Conservation (phyloP, 1,139 yeast species). For the Blastobotrys serpentis region DNA sequence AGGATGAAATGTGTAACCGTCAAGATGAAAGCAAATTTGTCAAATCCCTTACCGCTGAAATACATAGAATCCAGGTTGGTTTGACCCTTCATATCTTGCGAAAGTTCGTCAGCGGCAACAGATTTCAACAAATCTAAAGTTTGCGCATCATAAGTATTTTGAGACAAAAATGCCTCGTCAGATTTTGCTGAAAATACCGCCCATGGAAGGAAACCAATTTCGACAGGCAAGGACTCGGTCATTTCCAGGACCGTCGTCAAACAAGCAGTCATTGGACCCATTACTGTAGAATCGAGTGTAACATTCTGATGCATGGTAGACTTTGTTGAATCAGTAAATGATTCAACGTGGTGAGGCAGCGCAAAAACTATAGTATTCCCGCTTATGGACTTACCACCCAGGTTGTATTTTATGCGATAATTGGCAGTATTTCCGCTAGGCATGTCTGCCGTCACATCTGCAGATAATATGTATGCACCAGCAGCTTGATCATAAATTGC, state of each 20-base stretch:
- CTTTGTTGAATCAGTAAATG: constrained; percentile 39
- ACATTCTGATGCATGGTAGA: constrained; percentile 46
- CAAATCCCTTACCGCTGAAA: constrained; percentile 66
- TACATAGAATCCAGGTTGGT: constrained; percentile 56
- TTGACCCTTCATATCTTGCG: constrained; percentile 54
- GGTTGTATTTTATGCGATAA: constrained; percentile 52
- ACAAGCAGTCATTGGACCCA: constrained; percentile 64
- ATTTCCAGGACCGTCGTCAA: constrained; percentile 51
- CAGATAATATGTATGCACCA: constrained; percentile 54
- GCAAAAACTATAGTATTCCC: constrained; percentile 62
- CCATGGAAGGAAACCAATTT: constrained; percentile 49
- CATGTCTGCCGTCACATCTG: constrained; percentile 42
- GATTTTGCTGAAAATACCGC: constrained; percentile 40
- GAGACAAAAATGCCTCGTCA: constrained; percentile 24
- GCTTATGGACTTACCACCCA: constrained; percentile 53
- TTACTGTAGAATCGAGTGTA: constrained; percentile 56
- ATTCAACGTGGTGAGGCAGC: constrained; percentile 66
- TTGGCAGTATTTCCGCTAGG: constrained; percentile 43
- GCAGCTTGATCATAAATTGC: constrained; percentile 55
- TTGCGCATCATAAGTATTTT: constrained; percentile 3
- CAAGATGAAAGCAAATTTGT: constrained; percentile 70
- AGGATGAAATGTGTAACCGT: constrained; percentile 56
- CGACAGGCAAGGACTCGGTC: constrained; percentile 57
- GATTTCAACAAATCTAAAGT: constrained; percentile 42
- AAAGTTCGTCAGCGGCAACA: constrained; percentile 56